Conservation (phyloP, 23 red algal genomes). For the Agarophyton chilense region DNA sequence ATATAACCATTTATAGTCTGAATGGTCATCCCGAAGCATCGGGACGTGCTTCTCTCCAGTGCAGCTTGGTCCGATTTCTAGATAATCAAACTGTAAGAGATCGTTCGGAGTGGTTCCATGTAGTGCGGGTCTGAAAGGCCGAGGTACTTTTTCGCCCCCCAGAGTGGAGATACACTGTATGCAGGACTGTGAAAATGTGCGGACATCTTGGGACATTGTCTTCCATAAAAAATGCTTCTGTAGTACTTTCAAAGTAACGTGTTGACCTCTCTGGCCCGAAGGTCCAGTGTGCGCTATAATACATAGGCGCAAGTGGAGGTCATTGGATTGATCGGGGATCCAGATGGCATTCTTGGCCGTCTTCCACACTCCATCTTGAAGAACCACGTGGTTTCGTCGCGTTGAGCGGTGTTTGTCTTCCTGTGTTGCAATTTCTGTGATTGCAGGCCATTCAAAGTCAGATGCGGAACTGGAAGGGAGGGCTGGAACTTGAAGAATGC, state of each 20-base stretch:
- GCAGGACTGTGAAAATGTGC: not conserved
- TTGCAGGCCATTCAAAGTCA: not conserved
- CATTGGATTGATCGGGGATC: not conserved
- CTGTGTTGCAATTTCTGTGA: not conserved
- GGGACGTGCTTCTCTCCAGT: not conserved
- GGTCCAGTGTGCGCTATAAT: not conserved
- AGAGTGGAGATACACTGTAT: not conserved
- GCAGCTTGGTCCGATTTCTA: not conserved
- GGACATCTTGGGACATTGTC: not conserved
- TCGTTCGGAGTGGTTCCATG: constrained; percentile 9
- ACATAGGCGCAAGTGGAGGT: not conserved
- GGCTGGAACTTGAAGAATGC: not conserved
- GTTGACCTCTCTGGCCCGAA: not conserved
- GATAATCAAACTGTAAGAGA: not conserved
- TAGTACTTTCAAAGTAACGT: not conserved
- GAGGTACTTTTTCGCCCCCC: not conserved
- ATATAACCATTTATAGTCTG: not conserved
- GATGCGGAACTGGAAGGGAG: not conserved
- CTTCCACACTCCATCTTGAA: not conserved
- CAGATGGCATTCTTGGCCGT: not conserved
- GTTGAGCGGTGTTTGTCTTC: not conserved
- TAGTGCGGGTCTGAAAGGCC: not conserved
- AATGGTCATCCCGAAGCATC: not conserved
- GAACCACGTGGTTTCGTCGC: not conserved
- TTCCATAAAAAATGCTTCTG: not conserved